Evolutionary conservation across 768 basidiomycete species (phyloP).

Genomic region (Hortiboletus campestris): DNA sequence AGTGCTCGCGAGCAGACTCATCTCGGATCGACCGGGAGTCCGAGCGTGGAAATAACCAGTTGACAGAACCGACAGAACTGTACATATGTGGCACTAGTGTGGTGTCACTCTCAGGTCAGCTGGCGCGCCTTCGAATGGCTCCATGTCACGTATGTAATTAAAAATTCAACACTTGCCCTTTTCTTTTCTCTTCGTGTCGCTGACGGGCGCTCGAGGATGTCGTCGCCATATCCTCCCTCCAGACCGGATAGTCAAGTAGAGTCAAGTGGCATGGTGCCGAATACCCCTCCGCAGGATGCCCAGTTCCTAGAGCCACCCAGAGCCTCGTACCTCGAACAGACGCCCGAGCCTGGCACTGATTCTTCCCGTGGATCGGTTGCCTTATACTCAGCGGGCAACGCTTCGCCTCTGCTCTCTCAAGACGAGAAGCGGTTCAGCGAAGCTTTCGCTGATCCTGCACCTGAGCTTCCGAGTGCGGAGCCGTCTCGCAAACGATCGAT

Average conservation of each 20-base stretch:
- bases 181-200: neutral
- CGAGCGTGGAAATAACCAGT: neutral
- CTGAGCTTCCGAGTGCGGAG: neutral
- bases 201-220: neutral
- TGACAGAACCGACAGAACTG: neutral
- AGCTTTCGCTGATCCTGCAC: neutral
- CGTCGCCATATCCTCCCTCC: slow-evolving; percentile 11
- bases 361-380: slow-evolving; percentile 24
- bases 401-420: slow-evolving; percentile 24
- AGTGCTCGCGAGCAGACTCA: neutral
- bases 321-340: slow-evolving; percentile 27
- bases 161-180: neutral
- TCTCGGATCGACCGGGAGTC: neutral
- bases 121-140: too few relatives aligned
- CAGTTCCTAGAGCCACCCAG: slow-evolving; percentile 18
- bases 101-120: too few relatives aligned
- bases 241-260: slow-evolving; percentile 22
- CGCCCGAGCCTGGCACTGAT: slow-evolving; percentile 12
- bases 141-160: neutral
- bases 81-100: too few relatives aligned
- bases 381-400: slow-evolving; percentile 20
- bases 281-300: slow-evolving; percentile 8
- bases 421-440: slow-evolving; percentile 17
- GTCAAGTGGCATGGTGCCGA: slow-evolving; percentile 4
- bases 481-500: slow-evolving; percentile 17